Conservation (phyloP, 257 asterid species). For the Solanum commersonii region DNA sequence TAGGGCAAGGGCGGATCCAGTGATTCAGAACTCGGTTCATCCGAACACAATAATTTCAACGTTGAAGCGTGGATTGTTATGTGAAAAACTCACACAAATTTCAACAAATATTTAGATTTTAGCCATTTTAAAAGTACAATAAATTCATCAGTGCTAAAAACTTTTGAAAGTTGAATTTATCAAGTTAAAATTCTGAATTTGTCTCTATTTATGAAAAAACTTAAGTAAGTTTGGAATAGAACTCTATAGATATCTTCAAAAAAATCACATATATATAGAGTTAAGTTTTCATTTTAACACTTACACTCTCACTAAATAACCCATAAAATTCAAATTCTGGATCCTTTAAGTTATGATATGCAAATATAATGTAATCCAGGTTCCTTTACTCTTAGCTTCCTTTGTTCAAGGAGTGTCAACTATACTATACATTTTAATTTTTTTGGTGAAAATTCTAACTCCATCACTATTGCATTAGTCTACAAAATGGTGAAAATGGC, state of each 20-base stretch:
- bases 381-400: not conserved
- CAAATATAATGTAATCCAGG: not conserved
- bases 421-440: not conserved
- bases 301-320: not conserved
- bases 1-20: not conserved
- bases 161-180: not conserved
- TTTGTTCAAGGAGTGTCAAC: too few species aligned
- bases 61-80: not conserved
- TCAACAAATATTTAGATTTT: not conserved
- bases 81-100: not conserved
- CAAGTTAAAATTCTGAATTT: not conserved
- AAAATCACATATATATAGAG: not conserved
- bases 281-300: not conserved
- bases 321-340: not conserved
- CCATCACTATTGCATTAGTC: not conserved
- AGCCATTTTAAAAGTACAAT: not conserved
- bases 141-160: not conserved
- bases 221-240: not conserved
- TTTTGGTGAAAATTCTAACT: not conserved
- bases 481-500: not conserved
- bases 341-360: not conserved
- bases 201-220: not conserved
- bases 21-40: not conserved
- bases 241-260: not conserved
- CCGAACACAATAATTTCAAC: not conserved